A percentile compares a stretch with the other conserved stretches of the same genome.
Evolutionary conservation across 768 basidiomycete genomes (phyloP).

Genomic region (Asterophora lycoperdoides): DNA sequence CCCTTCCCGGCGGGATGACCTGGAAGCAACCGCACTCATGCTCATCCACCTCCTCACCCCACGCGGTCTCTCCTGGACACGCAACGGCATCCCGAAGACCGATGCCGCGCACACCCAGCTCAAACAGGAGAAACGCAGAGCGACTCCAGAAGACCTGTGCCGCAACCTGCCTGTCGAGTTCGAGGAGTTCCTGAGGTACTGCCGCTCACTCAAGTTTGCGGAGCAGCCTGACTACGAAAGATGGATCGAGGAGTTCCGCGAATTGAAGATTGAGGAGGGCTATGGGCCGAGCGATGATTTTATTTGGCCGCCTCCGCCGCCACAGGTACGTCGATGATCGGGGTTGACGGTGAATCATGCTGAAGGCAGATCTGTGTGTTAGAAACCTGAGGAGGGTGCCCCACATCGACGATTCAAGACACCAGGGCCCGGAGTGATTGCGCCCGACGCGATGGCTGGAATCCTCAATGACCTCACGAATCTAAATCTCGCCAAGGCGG

Average conservation of each 20-base stretch:
- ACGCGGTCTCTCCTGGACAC: conserved; percentile 71
- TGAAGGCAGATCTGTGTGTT: conserved; percentile 5
- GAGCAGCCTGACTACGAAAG: conserved; percentile 62
- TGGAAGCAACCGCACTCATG: conserved; percentile 76
- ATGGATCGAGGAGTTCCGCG: conserved; percentile 64
- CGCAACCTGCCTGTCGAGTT: conserved; percentile 65
- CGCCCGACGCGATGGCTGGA: conserved; percentile 44
- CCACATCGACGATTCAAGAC: conserved; percentile 34
- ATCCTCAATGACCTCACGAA: conserved; percentile 58
- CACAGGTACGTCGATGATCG: conserved; percentile 21
- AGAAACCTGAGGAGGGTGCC: conserved; percentile 19
- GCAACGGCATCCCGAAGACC: conserved; percentile 75
- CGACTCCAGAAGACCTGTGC: conserved; percentile 64
- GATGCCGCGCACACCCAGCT: conserved; percentile 57
- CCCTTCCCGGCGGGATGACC: conserved; percentile 73
- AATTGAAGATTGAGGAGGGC: conserved; percentile 57
- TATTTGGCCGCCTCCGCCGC: conserved; percentile 66
- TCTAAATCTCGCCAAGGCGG: conserved; percentile 39
- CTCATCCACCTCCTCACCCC: conserved; percentile 77
- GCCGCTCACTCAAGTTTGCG: conserved; percentile 62
- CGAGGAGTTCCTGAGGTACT: conserved; percentile 74
- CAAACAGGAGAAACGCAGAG: conserved; percentile 58
- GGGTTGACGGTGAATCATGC: conserved; percentile 19
- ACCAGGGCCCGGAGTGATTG: conserved; percentile 22
- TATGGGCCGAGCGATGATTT: conserved; percentile 57